Percentiles rank a stretch among this genome's conserved stretches.
These are phyloP conservation scores for Phytophthora fragariae DNA, from an alignment of 352 stramenopile genomes.

Conservation along the genomic window DNA sequence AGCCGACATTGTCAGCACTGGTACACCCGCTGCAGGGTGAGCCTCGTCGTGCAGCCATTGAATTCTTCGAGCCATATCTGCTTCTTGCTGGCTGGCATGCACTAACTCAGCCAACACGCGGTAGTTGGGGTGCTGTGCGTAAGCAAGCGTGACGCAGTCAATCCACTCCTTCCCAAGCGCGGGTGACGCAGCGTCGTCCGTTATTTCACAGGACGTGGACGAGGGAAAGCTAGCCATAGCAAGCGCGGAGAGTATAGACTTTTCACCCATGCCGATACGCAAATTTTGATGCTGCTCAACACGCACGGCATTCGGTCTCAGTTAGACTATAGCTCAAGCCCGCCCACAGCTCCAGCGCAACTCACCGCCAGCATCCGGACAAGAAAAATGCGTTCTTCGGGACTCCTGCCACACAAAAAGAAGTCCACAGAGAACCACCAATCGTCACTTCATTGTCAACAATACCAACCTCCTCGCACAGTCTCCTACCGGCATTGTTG, in stretches of 20 bases:
- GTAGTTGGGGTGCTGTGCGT: constrained; percentile 78
- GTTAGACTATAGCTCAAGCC: not conserved
- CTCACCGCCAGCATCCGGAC: constrained; percentile 79
- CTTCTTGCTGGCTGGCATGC: constrained; percentile 35
- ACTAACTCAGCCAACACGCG: constrained; percentile 56
- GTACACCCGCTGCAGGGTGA: constrained; percentile 54
- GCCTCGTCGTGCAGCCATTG: constrained; percentile 46
- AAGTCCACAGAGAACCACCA: not conserved
- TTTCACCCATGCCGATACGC: constrained; percentile 83
- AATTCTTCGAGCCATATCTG: constrained; percentile 32
- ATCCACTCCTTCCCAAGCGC: constrained; percentile 53
- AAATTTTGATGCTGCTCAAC: constrained; percentile 78
- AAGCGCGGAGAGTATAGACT: constrained; percentile 77
- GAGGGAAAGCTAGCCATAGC: constrained; percentile 48
- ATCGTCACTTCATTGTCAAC: not conserved
- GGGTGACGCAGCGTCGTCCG: not conserved
- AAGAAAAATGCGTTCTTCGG: constrained; percentile 70
- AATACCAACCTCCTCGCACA: not conserved
- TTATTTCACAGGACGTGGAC: not conserved
- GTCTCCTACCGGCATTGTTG: constrained; percentile 50
- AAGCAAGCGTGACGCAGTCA: constrained; percentile 70
- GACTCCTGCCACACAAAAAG: constrained; percentile 35
- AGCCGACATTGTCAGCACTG: constrained; percentile 83
- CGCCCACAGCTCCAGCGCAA: not conserved
- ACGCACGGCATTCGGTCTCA: not conserved